Conservation (phyloP, 441 rosid genomes). For the Populus hybrid region DNA sequence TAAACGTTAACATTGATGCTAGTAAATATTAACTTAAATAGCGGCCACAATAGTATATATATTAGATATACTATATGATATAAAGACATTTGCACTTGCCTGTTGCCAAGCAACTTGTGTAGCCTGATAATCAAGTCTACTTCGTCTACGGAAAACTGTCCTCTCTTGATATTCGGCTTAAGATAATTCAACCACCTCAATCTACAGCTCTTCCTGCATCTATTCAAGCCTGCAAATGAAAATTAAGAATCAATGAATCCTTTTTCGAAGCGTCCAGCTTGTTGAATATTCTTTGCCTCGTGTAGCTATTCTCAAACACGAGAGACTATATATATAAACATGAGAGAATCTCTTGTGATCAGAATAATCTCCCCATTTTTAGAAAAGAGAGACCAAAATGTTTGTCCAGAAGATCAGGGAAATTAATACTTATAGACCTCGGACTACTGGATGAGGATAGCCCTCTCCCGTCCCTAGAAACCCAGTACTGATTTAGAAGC, state of each 20-base stretch:
- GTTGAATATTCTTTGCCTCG: neutral
- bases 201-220: slow-evolving; percentile 14
- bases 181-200: slow-evolving; percentile 11
- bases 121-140: slow-evolving; percentile 18
- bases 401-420: neutral
- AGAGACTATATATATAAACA: neutral
- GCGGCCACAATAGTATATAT: too few species aligned
- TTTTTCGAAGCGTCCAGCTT: slow-evolving; percentile 1
- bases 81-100: slow-evolving; percentile 15
- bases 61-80: too few species aligned
- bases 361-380: neutral
- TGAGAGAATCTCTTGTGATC: neutral
- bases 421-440: neutral
- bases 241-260: neutral
- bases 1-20: neutral
- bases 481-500: neutral
- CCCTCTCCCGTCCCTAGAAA: neutral
- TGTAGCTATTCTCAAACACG: neutral
- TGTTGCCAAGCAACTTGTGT: slow-evolving; percentile 51
- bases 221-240: neutral
- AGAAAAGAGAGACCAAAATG: neutral
- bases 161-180: slow-evolving; percentile 36
- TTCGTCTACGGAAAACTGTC: slow-evolving; percentile 36
- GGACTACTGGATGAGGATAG: neutral
- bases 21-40: neutral